phyloP scores from a whole-genome alignment of 1,284 basidiomycete genomes.

The Malassezia yamatoensis region DNA sequence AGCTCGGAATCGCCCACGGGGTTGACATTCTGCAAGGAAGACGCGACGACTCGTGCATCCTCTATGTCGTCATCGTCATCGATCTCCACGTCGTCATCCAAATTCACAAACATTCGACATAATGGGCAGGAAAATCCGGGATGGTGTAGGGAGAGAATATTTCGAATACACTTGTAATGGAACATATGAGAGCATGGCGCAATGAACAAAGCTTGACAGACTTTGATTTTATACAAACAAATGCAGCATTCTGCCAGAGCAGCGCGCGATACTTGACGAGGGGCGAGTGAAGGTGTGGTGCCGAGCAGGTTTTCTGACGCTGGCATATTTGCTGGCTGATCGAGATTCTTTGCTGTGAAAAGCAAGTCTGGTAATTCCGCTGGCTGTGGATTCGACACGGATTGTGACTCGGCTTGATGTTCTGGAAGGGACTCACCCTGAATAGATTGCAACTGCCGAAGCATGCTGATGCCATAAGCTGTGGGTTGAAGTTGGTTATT shows the following conservation, averaged over 20 bases:
- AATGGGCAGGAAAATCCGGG: constrained; percentile 91
- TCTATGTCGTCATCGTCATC: constrained; percentile 25
- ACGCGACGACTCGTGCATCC: not conserved
- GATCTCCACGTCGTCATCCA: constrained; percentile 85
- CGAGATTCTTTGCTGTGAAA: not conserved
- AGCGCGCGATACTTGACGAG: no score
- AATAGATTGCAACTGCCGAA: constrained; percentile 70
- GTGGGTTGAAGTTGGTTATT: constrained; percentile 79
- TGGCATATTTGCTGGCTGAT: not conserved
- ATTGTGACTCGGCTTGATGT: not conserved
- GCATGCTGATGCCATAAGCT: constrained; percentile 79
- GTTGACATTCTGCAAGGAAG: not conserved
- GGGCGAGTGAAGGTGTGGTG: not conserved
- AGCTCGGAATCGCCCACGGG: not conserved
- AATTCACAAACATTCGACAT: constrained; percentile 70
- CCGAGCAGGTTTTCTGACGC: not conserved
- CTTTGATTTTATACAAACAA: constrained; percentile 73
- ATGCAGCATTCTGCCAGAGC: constrained; percentile 44
- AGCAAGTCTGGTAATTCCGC: not conserved
- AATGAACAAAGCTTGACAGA: constrained; percentile 92
- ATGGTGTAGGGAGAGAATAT: constrained; percentile 71
- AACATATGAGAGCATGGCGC: constrained; percentile 77
- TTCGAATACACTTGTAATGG: constrained; percentile 96
- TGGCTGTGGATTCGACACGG: constrained; percentile 9
- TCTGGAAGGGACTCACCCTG: constrained; percentile 5